Percentiles rank a stretch among this genome's conserved stretches.
Conservation (phyloP, 345 rosid genomes). For the Cochlearia excelsa region DNA sequence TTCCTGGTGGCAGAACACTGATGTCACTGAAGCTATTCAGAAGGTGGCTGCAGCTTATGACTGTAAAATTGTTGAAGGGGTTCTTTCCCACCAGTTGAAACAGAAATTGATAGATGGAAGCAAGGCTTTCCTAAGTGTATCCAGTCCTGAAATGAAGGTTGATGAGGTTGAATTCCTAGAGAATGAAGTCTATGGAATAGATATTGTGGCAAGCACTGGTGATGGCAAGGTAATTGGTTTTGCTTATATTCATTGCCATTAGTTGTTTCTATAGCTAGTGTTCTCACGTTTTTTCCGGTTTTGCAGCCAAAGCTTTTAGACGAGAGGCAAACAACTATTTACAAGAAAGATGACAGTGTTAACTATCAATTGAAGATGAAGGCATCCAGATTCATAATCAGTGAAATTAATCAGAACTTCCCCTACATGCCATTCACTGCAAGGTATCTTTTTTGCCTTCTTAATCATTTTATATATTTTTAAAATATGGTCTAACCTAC, state of each 20-base stretch:
- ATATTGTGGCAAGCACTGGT: conserved; percentile 89
- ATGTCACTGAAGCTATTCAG: conserved; percentile 93
- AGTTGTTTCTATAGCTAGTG: background rate
- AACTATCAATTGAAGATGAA: conserved; percentile 95
- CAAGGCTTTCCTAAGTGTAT: conserved; percentile 67
- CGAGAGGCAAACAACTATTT: conserved; percentile 91
- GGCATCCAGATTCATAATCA: conserved; percentile 93
- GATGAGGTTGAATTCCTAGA: conserved; percentile 95
- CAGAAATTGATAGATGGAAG: conserved; percentile 84
- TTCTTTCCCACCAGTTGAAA: conserved; percentile 92
- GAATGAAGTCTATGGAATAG: conserved; percentile 90
- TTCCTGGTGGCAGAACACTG: conserved; percentile 66
- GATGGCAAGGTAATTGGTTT: conserved; percentile 84
- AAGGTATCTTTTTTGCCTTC: conserved; percentile 46
- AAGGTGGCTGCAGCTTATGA: conserved; percentile 95
- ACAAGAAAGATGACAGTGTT: conserved; percentile 82
- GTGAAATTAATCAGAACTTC: conserved; percentile 79
- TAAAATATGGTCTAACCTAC: background rate
- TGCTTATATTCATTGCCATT: conserved; percentile 1
- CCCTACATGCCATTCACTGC: conserved; percentile 89
- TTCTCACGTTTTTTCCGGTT: background rate
- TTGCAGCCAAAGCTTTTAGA: conserved; percentile 92
- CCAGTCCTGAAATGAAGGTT: conserved; percentile 81
- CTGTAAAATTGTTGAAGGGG: conserved; percentile 97
- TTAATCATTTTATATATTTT: background rate